These are phyloP conservation scores for Neofusicoccum sp. DNA, from an alignment of 2,329 filamentous ascomycete genomes.

Conservation along the genomic window DNA sequence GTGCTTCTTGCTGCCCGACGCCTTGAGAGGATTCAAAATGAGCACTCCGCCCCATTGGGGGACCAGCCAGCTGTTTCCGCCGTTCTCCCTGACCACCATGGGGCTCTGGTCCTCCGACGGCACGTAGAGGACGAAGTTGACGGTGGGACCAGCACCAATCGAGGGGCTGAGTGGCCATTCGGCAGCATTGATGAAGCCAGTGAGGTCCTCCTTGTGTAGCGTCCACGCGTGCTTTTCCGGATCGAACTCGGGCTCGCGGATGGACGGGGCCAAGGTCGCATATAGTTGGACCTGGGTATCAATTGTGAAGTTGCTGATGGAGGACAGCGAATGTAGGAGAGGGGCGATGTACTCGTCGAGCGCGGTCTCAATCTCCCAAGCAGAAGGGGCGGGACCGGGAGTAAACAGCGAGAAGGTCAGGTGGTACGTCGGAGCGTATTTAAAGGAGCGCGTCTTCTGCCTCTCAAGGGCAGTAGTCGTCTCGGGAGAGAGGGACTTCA, in stretches of 20 bases:
- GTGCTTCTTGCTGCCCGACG: conserved; percentile 19
- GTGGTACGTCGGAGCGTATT: conserved; percentile 92
- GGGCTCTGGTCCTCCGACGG: conserved; percentile 69
- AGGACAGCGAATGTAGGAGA: conserved; percentile 73
- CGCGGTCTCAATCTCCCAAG: conserved; percentile 87
- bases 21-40: conserved; percentile 62
- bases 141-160: conserved; percentile 87
- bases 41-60: conserved; percentile 90
- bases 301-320: conserved; percentile 93
- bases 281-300: conserved; percentile 97
- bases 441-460: conserved; percentile 81
- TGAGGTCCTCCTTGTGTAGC: conserved; percentile 82
- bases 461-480: conserved; percentile 57
- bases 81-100: conserved; percentile 60
- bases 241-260: conserved; percentile 60
- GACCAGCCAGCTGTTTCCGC: conserved; percentile 81
- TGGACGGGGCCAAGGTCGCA: conserved; percentile 67
- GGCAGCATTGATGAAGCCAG: conserved; percentile 94
- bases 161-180: conserved; percentile 96
- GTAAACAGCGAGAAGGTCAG: conserved; percentile 95
- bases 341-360: conserved; percentile 81
- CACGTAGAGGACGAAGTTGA: conserved; percentile 94
- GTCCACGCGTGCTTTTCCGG: conserved; percentile 61
- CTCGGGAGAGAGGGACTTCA: conserved; percentile 55
- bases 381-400: conserved; percentile 73